Evolutionary conservation across 2,329 filamentous ascomycete genomes (phyloP).

Genomic region (Chalaropsis ovoidea): DNA sequence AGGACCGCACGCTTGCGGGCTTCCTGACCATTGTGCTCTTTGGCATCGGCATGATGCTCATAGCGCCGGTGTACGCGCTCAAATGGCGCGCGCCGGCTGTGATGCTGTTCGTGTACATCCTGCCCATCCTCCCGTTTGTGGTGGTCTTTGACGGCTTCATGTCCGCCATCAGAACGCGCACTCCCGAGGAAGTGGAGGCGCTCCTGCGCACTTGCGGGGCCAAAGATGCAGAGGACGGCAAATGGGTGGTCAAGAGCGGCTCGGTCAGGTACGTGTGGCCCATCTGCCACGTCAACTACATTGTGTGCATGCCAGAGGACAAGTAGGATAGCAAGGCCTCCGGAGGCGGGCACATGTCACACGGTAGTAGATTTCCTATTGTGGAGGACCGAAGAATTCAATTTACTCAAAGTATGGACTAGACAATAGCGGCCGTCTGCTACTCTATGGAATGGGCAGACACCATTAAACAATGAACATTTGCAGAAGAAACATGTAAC

Average conservation of each 20-base stretch:
- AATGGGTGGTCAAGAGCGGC: constrained; percentile 44
- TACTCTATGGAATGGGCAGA: not conserved
- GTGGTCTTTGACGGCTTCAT: constrained; percentile 60
- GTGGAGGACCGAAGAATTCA: not conserved
- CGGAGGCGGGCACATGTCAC: not conserved
- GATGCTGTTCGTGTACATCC: constrained; percentile 54
- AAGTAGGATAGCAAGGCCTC: not conserved
- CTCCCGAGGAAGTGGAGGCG: constrained; percentile 51
- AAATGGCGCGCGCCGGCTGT: constrained; percentile 44
- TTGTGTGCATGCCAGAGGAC: constrained; percentile 38
- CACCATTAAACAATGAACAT: not conserved
- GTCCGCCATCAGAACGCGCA: constrained; percentile 57
- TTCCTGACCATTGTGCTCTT: constrained; percentile 45
- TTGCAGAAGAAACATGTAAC: constrained; percentile 6
- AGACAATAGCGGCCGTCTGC: not conserved
- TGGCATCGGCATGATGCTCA: constrained; percentile 42
- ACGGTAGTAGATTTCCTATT: not conserved
- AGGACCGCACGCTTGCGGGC: constrained; percentile 50
- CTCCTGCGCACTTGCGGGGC: constrained; percentile 46
- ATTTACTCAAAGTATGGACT: not conserved
- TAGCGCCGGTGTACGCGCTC: constrained; percentile 45
- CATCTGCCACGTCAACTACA: constrained; percentile 43
- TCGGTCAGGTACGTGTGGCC: constrained; percentile 42
- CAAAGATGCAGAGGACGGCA: constrained; percentile 33
- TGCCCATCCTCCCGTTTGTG: constrained; percentile 58